Base-by-base conservation (phyloP, 2,329 filamentous ascomycete species). In the Calonectria hawksworthii region DNA sequence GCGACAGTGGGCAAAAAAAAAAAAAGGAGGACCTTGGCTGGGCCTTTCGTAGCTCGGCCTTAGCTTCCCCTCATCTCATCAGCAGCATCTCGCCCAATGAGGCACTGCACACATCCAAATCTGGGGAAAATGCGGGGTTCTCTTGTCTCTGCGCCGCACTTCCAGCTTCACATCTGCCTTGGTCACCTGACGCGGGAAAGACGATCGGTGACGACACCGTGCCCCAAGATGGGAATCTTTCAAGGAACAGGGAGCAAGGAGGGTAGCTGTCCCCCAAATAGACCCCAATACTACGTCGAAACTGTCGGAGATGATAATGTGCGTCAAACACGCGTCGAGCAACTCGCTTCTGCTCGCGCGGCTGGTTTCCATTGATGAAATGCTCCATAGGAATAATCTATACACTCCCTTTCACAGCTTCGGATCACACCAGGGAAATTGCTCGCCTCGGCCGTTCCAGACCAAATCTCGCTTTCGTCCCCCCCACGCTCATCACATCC, bases 81-180 rank as follows among this genome's bases (percentile, higher is more conserved):
- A n/a, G n/a, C 66, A 70, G 76, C 51, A 51, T 65, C 41, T 23
- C 47, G 67, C 47, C 79, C 75, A 80, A 80, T 80, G 30, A 74
- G 41, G 30, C 54, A 26, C 38, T 50, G 34, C 61, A 47, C 41
- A 30, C 26, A 32, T 18, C 64, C 64, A 73, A 80, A 80, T 70
- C 80, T 79, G 80, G 80, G 79, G 78, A 73, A 80, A 81, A 81
- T 80, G 77, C 75, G 79, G 79, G 79, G 77, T 74, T 51, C 52
- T 56, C 54, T 51, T 32, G 52, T 18, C 52, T 41, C n/a, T 21
- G 14, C 34, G n/a, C 18, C 21, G 54, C 23, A 13, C 56, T 26
- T 26, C n/a, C 56, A 14, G 14, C 54, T 61, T 38, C n/a, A n/a
- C 21, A 38, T 38, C 13, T 2, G n/a, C 23, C 18, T 74, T 63